Percentiles rank a stretch among this genome's conserved stretches.
These are phyloP conservation scores for Jasminum sambac DNA, from an alignment of 257 asterid genomes.

Conservation along the genomic window DNA sequence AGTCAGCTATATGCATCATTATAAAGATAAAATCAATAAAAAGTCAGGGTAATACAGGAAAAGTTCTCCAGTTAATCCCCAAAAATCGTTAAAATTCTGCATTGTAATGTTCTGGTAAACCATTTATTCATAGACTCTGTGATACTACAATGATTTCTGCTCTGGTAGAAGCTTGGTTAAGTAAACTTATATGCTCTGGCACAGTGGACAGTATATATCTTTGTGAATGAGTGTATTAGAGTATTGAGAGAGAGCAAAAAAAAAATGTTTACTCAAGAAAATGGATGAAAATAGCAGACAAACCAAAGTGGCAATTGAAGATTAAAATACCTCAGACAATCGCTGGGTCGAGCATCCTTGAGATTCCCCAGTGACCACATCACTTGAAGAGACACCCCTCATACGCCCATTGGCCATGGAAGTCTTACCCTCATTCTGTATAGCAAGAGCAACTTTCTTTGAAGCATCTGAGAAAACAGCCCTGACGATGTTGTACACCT, in stretches of 20 bases:
- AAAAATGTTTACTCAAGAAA: background rate
- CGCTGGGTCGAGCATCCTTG: constrained; percentile 52
- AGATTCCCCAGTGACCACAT: constrained; percentile 37
- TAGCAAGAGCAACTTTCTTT: constrained; percentile 51
- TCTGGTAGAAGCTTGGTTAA: background rate
- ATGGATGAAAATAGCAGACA: background rate
- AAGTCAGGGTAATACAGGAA: background rate
- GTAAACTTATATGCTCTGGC: background rate
- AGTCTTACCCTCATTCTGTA: constrained; percentile 59
- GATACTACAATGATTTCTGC: background rate
- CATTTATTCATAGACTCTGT: background rate
- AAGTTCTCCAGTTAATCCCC: background rate
- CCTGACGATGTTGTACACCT: constrained; percentile 58
- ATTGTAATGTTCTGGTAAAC: background rate
- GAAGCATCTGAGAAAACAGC: constrained; percentile 82
- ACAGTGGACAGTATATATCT: background rate
- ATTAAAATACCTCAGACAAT: constrained; percentile 70
- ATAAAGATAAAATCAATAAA: background rate
- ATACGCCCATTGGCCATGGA: constrained; percentile 44
- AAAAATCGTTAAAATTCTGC: background rate
- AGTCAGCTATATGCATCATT: background rate
- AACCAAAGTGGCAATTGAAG: constrained; percentile 11
- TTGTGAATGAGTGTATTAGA: background rate
- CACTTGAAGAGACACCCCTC: constrained; percentile 37
- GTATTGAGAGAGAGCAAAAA: background rate